Evolutionary conservation across 1,284 basidiomycete genomes (phyloP).

Genomic region (Moesziomyces parantarcticus): DNA sequence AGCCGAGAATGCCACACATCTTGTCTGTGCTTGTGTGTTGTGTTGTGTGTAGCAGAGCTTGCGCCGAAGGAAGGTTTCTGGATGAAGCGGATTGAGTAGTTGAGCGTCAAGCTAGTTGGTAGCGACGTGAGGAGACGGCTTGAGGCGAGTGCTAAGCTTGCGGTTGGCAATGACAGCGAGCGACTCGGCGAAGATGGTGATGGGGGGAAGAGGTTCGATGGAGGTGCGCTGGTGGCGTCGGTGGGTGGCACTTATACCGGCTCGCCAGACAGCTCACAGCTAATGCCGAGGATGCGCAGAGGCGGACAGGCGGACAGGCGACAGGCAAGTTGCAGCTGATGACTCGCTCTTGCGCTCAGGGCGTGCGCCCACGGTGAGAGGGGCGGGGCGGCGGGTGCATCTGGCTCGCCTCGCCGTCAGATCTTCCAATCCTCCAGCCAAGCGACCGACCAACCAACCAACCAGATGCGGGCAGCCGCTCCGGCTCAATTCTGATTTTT

Average conservation of each 20-base stretch:
- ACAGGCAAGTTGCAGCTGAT: not conserved
- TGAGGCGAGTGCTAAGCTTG: no score
- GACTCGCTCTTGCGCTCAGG: not conserved
- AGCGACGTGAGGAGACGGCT: no score
- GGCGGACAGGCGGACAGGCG: not conserved
- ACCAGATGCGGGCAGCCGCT: constrained; percentile 20
- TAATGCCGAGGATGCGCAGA: not conserved
- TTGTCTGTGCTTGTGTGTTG: constrained; percentile 7
- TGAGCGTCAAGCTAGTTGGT: no score
- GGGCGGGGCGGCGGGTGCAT: constrained; percentile 1
- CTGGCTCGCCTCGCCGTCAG: not conserved
- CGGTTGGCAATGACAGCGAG: not conserved
- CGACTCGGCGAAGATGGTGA: not conserved
- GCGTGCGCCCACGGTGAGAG: not conserved
- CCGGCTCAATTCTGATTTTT: constrained; percentile 1
- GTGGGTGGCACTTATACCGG: not conserved
- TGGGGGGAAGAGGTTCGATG: not conserved
- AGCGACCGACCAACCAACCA: constrained; percentile 12
- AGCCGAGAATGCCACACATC: constrained; percentile 67
- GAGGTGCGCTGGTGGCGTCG: no score
- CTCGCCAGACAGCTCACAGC: no score
- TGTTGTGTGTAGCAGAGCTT: not conserved
- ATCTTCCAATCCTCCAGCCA: constrained; percentile 14
- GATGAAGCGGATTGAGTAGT: no score
- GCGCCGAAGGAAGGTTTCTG: not conserved